A percentile compares a stretch with the other conserved stretches of the same genome.
These are phyloP conservation scores for Tinospora cordifolia DNA, from an alignment of 164 flowering plant genomes.

Conservation along the genomic window DNA sequence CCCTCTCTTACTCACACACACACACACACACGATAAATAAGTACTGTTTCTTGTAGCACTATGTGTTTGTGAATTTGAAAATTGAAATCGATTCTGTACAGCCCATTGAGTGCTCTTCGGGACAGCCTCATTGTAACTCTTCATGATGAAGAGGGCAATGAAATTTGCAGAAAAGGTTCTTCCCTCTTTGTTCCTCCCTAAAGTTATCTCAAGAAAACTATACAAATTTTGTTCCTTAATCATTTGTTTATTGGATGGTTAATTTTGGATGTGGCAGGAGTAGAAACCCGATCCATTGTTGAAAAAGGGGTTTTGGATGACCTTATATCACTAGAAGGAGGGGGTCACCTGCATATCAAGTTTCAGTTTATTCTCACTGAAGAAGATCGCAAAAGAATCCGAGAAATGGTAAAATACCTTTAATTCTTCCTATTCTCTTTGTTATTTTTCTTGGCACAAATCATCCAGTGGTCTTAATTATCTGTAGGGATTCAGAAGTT, in stretches of 20 bases:
- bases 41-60: neutral
- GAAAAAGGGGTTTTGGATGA: constrained; percentile 78
- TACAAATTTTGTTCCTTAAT: neutral
- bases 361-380: constrained; percentile 65
- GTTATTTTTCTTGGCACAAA: constrained; percentile 3
- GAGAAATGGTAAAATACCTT: constrained; percentile 42
- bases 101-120: constrained; percentile 58
- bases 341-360: constrained; percentile 65
- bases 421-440: neutral
- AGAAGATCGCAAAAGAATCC: constrained; percentile 58
- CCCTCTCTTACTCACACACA: neutral
- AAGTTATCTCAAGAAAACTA: neutral
- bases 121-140: constrained; percentile 51
- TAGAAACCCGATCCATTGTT: constrained; percentile 47
- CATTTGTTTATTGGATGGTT: constrained; percentile 5
- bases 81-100: constrained; percentile 23
- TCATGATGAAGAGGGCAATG: constrained; percentile 55
- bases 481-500: too few relatives aligned
- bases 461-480: neutral
- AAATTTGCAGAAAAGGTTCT: constrained; percentile 55
- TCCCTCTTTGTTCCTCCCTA: neutral
- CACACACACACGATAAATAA: neutral
- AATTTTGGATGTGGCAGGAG: constrained; percentile 28
- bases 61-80: constrained; percentile 4
- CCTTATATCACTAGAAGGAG: constrained; percentile 52